Conservation (phyloP, 805 yeast genomes). For the Sugiyamaella marilandica region DNA sequence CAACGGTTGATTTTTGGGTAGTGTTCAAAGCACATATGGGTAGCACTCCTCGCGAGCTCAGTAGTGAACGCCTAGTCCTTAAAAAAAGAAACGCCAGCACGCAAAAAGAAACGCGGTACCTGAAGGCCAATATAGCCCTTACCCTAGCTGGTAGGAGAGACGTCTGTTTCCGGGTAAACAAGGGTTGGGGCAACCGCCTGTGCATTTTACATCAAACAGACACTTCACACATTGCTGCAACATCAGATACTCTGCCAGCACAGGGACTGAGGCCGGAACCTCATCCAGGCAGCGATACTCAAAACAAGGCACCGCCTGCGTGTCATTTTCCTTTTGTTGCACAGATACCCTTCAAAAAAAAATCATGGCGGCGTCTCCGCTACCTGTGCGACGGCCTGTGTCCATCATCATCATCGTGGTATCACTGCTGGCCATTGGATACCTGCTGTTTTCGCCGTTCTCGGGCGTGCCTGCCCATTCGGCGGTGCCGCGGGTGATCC, state of each 20-base stretch:
- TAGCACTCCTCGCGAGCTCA: too few species aligned
- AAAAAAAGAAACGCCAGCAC: too few species aligned
- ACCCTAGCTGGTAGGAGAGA: too few species aligned
- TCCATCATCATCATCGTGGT: conserved; percentile 12
- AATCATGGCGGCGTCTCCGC: conserved; percentile 4
- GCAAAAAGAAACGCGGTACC: too few species aligned
- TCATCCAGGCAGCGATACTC: background rate
- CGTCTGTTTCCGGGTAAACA: background rate
- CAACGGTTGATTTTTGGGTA: too few species aligned
- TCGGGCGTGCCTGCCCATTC: conserved; percentile 2
- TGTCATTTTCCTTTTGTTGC: background rate
- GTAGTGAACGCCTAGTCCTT: too few species aligned
- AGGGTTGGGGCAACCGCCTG: background rate
- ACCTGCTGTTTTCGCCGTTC: conserved; percentile 13
- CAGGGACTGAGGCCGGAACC: background rate
- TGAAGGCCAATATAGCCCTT: too few species aligned
- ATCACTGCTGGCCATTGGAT: conserved; percentile 11
- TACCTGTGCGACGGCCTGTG: conserved; percentile 10
- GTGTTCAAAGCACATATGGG: too few species aligned
- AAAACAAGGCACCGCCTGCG: background rate
- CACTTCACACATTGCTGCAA: background rate
- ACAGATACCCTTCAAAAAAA: too few species aligned
- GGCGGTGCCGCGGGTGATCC: conserved; percentile 7
- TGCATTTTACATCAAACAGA: background rate
- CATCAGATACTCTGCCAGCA: background rate